phyloP scores from a whole-genome alignment of 208 protist genomes.

The Trypanosoma cruzi region DNA sequence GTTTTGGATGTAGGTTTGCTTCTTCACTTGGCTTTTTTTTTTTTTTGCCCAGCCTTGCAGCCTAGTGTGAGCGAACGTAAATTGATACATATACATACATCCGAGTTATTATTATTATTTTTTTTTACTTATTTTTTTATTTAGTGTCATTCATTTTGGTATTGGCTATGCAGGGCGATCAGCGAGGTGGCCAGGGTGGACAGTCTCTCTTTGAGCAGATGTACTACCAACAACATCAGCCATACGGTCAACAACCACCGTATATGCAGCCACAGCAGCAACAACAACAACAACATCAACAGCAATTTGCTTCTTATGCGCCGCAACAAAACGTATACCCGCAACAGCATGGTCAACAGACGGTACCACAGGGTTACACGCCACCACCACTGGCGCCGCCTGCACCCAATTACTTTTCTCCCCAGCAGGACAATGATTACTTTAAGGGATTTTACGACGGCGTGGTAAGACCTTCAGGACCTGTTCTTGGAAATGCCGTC shows the following conservation, averaged over 20 bases:
- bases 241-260: conserved; percentile 19
- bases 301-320: conserved; percentile 3
- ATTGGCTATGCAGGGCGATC: conserved; percentile 24
- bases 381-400: conserved; percentile 17
- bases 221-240: conserved; percentile 55
- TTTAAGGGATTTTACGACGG: conserved; percentile 93
- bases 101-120: conserved; percentile 15
- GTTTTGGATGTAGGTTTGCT: neutral
- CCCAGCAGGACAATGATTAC: conserved; percentile 75
- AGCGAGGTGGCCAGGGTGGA: conserved; percentile 24
- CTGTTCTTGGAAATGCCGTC: conserved; percentile 69
- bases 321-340: conserved; percentile 26
- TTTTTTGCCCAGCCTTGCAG: neutral
- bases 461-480: conserved; percentile 67
- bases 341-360: conserved; percentile 23
- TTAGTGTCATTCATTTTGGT: neutral
- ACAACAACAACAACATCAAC: conserved; percentile 56
- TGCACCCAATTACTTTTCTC: conserved; percentile 20
- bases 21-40: neutral
- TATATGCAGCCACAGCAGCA: conserved; percentile 51
- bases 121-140: neutral
- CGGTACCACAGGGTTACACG: neutral
- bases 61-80: neutral
- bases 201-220: conserved; percentile 84
- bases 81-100: conserved; percentile 7